phyloP scores from a whole-genome alignment of 2,329 filamentous ascomycete species.

The Ascomycota sp. region DNA sequence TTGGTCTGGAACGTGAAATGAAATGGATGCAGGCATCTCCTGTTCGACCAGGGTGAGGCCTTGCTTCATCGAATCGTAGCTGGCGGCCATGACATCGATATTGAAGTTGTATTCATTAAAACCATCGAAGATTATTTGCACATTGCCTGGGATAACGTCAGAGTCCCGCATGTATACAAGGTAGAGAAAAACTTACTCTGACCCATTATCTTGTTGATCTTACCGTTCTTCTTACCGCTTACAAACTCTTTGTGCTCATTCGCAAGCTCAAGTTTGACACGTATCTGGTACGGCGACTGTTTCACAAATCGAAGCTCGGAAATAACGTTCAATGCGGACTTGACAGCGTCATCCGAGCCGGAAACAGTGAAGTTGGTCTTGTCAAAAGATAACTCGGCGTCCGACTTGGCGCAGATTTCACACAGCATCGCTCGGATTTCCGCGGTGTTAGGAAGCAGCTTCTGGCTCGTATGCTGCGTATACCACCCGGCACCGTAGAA shows the following conservation, averaged over 20 bases:
- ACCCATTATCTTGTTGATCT: constrained; percentile 99
- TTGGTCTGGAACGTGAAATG: constrained; percentile 95
- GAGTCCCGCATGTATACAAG: no score
- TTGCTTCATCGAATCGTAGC: constrained; percentile 85
- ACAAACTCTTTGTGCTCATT: constrained; percentile 99
- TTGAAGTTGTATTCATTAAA: constrained; percentile 99
- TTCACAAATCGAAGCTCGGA: constrained; percentile 77
- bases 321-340: constrained; percentile 82
- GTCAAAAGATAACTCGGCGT: constrained; percentile 84
- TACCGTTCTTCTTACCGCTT: constrained; percentile 97
- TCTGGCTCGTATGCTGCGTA: constrained; percentile 54
- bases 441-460: constrained; percentile 35
- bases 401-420: constrained; percentile 89
- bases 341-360: constrained; percentile 88
- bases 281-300: constrained; percentile 73
- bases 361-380: constrained; percentile 85
- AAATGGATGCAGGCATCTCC: constrained; percentile 97
- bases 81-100: constrained; percentile 82
- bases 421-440: constrained; percentile 80
- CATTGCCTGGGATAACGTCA: constrained; percentile 37
- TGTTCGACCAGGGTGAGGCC: constrained; percentile 85
- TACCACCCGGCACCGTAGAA: constrained; percentile 97
- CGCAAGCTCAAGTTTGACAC: constrained; percentile 93
- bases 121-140: constrained; percentile 95
- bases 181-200: constrained; percentile 36